Conservation (phyloP, 2,329 filamentous ascomycete genomes). For the Talaromyces sp. region DNA sequence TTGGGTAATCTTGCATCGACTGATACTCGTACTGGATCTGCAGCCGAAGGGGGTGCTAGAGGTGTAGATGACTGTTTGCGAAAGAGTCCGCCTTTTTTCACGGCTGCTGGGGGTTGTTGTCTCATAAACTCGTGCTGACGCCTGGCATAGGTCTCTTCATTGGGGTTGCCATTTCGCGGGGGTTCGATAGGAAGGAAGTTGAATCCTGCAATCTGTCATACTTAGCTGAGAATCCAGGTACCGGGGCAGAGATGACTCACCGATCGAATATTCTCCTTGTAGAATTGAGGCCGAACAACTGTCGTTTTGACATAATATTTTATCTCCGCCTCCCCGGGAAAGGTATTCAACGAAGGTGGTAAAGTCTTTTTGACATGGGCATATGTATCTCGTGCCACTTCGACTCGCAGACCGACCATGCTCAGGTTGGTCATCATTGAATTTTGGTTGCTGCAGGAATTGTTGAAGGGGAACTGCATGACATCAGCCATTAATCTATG, state of each 20-base stretch:
- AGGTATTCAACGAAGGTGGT: slow-evolving; percentile 83
- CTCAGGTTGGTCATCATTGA: slow-evolving; percentile 46
- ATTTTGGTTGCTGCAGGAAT: slow-evolving; percentile 45
- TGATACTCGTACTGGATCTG: slow-evolving; percentile 56
- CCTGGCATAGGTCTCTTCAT: slow-evolving; percentile 79
- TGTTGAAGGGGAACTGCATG: slow-evolving; percentile 48
- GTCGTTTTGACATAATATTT: slow-evolving; percentile 96
- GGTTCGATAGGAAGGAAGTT: slow-evolving; percentile 93
- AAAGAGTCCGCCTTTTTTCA: slow-evolving; percentile 57
- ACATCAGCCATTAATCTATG: not conserved
- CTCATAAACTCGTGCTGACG: slow-evolving; percentile 60
- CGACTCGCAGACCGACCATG: slow-evolving; percentile 43
- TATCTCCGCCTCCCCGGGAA: slow-evolving; percentile 83
- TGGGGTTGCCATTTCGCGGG: slow-evolving; percentile 63
- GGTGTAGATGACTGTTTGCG: slow-evolving; percentile 36
- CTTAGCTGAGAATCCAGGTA: not conserved
- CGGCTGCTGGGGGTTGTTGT: slow-evolving; percentile 22
- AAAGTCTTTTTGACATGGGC: slow-evolving; percentile 79
- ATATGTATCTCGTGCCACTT: slow-evolving; percentile 43
- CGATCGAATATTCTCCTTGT: slow-evolving; percentile 80
- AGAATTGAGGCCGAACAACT: slow-evolving; percentile 78
- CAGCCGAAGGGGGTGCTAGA: slow-evolving; percentile 29
- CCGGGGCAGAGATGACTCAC: slow-evolving; percentile 22
- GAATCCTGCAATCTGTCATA: slow-evolving; percentile 53
- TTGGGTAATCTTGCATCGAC: slow-evolving; percentile 83